Evolutionary conservation across 1,139 yeast species (phyloP), one percentile per base, ranked within the genome.

Genomic region (Geotrichum phurueaensis): DNA sequence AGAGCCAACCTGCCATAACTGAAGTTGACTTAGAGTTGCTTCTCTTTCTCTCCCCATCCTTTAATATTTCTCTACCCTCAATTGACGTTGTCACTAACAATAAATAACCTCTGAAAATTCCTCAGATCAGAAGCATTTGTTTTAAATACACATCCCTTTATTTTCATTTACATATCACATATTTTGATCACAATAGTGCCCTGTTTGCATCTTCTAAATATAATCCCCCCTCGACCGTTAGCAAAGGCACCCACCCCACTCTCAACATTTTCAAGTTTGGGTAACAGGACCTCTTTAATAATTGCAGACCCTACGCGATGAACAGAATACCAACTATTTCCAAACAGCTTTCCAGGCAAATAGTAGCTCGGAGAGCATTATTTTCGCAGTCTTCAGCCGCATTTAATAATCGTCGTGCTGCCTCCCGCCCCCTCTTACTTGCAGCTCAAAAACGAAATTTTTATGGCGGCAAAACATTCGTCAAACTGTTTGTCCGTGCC

Each of bases 381-480:
- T 39, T 15, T 15, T 39, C 10, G 18, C 20, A n/a, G 20, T 39
- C 47, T 7, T 39, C 47, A 3, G 47, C 7, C 18, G n/a, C 47
- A n/a, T n/a, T 18, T n/a, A 1, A 39, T n/a, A 39, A 39, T n/a
- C 47, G 47, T 7, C 18, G 47, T 13, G n/a, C 47, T 39, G 22
- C 47, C 5, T n/a, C 22, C n/a, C 47, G 47, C 47, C 47, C 47
- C 20, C 47, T 39, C n/a, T 39, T 39, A 39, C 20, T 39, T 39
- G 47, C 47, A n/a, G n/a, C 47, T n/a, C 47, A 39, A 22, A 39
- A 18, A 15, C 47, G 47, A 39, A 39, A 39, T n/a, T n/a, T 39
- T n/a, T 39, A 39, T 50, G 58, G 58, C n/a, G 54, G 49, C 25
- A 55, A 55, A 23, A 52, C 33, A 20, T 23, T 51, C 45, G 20